phyloP scores from a whole-genome alignment of 2,329 filamentous ascomycete genomes.

The Nemania sp. region DNA sequence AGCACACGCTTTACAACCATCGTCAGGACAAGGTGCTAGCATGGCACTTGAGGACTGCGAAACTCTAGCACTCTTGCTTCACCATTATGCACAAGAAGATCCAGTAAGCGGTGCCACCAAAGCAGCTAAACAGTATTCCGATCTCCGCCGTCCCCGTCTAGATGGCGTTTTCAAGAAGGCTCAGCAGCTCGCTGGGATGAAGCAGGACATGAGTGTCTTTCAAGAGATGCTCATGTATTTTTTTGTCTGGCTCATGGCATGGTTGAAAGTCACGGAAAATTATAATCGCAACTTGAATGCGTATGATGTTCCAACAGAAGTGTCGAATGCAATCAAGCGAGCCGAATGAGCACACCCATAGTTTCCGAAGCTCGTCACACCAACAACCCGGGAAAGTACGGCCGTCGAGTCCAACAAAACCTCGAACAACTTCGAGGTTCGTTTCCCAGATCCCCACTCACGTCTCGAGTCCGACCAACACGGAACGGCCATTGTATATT shows the following conservation, averaged over 20 bases:
- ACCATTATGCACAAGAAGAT: constrained; percentile 10
- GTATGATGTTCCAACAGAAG: constrained; percentile 23
- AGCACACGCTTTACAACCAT: constrained; percentile 23
- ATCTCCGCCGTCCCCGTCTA: constrained; percentile 21
- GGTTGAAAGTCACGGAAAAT: constrained; percentile 5
- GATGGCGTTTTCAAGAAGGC: constrained; percentile 24
- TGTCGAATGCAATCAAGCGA: constrained; percentile 7
- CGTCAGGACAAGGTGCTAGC: constrained; percentile 23
- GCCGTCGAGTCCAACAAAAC: too few species aligned
- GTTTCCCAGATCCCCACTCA: too few species aligned
- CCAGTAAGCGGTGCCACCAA: neutral
- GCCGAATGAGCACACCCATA: neutral
- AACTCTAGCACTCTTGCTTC: constrained; percentile 15
- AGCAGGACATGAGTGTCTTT: constrained; percentile 20
- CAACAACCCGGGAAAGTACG: too few species aligned
- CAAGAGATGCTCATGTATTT: constrained; percentile 27
- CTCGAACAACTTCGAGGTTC: too few species aligned
- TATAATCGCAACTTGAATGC: constrained; percentile 18
- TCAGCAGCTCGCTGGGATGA: constrained; percentile 25
- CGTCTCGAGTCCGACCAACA: too few species aligned
- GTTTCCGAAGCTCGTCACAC: neutral
- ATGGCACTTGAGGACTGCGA: constrained; percentile 25
- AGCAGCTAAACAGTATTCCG: constrained; percentile 17
- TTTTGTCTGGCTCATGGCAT: constrained; percentile 20
- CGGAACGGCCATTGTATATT: too few species aligned